phyloP scores from a whole-genome alignment of 2,329 filamentous ascomycete genomes.

The Fusarium sp. region DNA sequence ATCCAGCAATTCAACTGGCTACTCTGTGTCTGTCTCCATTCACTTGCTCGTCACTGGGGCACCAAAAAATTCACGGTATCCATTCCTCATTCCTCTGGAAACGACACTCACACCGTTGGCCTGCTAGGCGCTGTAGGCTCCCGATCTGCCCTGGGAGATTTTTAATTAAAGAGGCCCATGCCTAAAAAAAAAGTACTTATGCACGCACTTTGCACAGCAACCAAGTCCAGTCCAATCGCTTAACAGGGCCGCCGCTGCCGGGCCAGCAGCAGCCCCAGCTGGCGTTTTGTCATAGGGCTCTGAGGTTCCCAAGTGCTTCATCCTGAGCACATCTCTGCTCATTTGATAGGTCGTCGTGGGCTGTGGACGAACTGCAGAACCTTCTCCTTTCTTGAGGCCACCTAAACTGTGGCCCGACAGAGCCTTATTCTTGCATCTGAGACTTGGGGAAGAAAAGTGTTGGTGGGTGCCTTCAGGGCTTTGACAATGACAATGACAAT shows the following conservation, averaged over 20 bases:
- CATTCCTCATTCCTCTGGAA: slow-evolving; percentile 48
- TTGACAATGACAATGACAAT: not conserved
- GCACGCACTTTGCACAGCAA: slow-evolving; percentile 44
- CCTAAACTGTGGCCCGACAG: not conserved
- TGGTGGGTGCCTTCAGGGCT: slow-evolving; percentile 4
- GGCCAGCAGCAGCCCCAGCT: slow-evolving; percentile 23
- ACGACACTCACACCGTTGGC: slow-evolving; percentile 24
- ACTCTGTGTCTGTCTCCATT: not conserved
- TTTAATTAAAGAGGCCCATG: slow-evolving; percentile 26
- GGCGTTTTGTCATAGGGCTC: slow-evolving; percentile 18
- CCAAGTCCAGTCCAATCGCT: slow-evolving; percentile 10
- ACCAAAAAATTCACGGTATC: slow-evolving; percentile 41
- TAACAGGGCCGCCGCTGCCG: slow-evolving; percentile 21
- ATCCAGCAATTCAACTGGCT: slow-evolving; percentile 18
- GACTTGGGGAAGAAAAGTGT: not conserved
- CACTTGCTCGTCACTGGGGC: slow-evolving; percentile 33
- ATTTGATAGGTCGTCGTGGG: slow-evolving; percentile 3
- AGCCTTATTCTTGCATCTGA: not conserved
- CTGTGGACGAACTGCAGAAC: slow-evolving; percentile 10
- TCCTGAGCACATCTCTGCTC: not conserved
- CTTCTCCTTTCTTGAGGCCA: slow-evolving; percentile 4
- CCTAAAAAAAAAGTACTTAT: slow-evolving; percentile 37
- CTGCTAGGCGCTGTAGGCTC: slow-evolving; percentile 14
- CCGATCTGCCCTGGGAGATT: slow-evolving; percentile 31
- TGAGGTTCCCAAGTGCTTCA: slow-evolving; percentile 13